A percentile compares a stretch with the other conserved stretches of the same genome.
These are phyloP conservation scores for Termitomyces sp. DNA, from an alignment of 768 basidiomycete genomes.

Conservation along the genomic window DNA sequence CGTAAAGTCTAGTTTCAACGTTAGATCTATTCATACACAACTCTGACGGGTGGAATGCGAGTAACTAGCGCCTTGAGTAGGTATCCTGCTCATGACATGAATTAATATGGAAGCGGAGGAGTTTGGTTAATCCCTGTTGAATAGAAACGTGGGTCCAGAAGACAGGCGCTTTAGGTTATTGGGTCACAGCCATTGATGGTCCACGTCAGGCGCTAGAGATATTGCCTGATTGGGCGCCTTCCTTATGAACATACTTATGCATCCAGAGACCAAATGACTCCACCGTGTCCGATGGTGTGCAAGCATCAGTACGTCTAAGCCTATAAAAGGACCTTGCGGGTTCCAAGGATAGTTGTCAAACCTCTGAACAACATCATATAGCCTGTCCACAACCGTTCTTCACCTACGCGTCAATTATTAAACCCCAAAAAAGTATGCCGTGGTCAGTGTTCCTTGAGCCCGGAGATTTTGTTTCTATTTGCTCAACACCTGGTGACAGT, in stretches of 20 bases:
- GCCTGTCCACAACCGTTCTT: too few relatives aligned
- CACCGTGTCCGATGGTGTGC: background rate
- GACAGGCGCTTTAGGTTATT: background rate
- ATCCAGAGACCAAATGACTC: background rate
- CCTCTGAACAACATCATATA: background rate
- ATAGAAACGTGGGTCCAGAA: background rate
- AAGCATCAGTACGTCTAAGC: background rate
- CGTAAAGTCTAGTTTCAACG: background rate
- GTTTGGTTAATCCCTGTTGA: background rate
- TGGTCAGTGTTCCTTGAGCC: background rate
- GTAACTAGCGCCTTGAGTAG: background rate
- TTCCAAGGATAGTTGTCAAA: background rate
- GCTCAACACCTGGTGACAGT: background rate
- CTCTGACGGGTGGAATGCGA: background rate
- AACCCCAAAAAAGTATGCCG: background rate
- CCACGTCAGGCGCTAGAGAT: background rate
- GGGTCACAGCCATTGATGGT: background rate
- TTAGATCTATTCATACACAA: background rate
- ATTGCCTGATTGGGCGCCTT: background rate
- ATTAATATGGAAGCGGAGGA: background rate
- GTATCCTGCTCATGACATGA: background rate
- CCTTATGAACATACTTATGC: background rate
- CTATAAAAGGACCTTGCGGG: background rate
- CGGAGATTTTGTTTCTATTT: background rate
- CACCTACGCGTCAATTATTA: background rate